Evolutionary conservation across 23 red algal genomes (phyloP).

Genomic region (Agarophyton chilense): DNA sequence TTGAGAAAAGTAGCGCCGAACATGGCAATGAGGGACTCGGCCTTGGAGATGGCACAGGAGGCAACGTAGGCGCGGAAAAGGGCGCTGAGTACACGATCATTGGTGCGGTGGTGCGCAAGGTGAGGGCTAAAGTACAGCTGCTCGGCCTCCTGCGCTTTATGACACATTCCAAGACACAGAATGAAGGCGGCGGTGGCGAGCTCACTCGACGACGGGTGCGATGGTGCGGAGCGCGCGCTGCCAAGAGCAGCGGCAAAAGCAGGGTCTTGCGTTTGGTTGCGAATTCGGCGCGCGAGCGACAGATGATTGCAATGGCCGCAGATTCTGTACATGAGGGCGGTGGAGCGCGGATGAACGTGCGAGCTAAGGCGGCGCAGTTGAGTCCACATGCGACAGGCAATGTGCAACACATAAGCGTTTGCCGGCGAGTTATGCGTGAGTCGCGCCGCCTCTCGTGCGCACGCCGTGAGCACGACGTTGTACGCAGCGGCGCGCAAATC

Average conservation of each 20-base stretch:
- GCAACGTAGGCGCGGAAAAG: slow-evolving; percentile 54
- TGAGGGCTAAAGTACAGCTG: slow-evolving; percentile 39
- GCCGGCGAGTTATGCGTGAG: slow-evolving; percentile 28
- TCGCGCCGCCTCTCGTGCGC: slow-evolving; percentile 19
- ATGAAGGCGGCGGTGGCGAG: slow-evolving; percentile 47
- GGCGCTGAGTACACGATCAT: slow-evolving; percentile 34
- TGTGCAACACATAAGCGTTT: background rate
- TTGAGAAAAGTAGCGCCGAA: slow-evolving; percentile 45
- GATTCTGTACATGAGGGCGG: slow-evolving; percentile 59
- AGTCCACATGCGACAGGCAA: slow-evolving; percentile 38
- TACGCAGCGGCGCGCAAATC: background rate
- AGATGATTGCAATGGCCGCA: slow-evolving; percentile 39
- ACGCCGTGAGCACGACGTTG: slow-evolving; percentile 57
- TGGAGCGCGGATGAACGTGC: background rate
- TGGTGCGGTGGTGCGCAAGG: background rate
- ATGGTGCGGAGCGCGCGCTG: background rate
- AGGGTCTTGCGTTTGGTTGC: slow-evolving; percentile 6
- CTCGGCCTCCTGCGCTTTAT: slow-evolving; percentile 40
- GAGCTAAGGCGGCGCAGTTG: background rate
- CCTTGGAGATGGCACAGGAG: slow-evolving; percentile 34
- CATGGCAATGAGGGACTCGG: slow-evolving; percentile 59
- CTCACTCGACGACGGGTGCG: background rate
- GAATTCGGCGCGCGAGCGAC: slow-evolving; percentile 11
- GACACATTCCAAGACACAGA: slow-evolving; percentile 59
- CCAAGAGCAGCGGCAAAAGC: background rate